These are phyloP conservation scores for Paecilomyces sp. DNA, from an alignment of 2,329 filamentous ascomycete genomes.

Conservation along the genomic window DNA sequence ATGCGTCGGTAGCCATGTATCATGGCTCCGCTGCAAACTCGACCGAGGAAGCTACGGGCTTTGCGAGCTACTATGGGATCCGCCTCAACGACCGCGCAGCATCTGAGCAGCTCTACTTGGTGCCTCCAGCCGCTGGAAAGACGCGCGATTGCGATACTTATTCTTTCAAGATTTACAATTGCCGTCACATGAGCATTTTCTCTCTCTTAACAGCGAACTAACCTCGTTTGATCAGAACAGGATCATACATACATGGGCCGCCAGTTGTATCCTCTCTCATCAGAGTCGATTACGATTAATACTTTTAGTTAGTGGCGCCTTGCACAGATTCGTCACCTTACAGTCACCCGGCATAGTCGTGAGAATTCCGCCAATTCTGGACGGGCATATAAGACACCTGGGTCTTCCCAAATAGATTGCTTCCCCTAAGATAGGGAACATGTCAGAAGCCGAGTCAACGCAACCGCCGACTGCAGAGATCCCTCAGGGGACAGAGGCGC, in stretches of 20 bases:
- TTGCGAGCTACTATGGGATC: background rate
- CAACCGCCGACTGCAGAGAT: constrained; percentile 7
- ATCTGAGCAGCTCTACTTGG: background rate
- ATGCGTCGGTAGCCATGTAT: background rate
- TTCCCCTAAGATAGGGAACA: background rate
- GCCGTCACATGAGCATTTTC: background rate
- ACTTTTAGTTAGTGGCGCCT: background rate
- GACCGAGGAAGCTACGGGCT: background rate
- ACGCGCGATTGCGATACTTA: background rate
- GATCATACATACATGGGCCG: background rate
- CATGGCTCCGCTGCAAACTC: background rate
- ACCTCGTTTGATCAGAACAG: background rate
- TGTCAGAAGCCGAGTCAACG: constrained; percentile 2
- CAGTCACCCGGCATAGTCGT: background rate
- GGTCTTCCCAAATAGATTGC: background rate
- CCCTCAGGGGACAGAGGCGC: constrained; percentile 9
- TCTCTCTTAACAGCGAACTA: background rate
- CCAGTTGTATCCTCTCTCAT: background rate
- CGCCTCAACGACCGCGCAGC: background rate
- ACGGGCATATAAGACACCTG: background rate
- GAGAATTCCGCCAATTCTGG: background rate
- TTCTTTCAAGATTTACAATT: background rate
- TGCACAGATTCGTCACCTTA: background rate
- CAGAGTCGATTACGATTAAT: background rate
- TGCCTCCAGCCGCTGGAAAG: background rate